phyloP scores from a whole-genome alignment of 129 eudicot genomes.

The Chrysanthemum lavandulifolium region DNA sequence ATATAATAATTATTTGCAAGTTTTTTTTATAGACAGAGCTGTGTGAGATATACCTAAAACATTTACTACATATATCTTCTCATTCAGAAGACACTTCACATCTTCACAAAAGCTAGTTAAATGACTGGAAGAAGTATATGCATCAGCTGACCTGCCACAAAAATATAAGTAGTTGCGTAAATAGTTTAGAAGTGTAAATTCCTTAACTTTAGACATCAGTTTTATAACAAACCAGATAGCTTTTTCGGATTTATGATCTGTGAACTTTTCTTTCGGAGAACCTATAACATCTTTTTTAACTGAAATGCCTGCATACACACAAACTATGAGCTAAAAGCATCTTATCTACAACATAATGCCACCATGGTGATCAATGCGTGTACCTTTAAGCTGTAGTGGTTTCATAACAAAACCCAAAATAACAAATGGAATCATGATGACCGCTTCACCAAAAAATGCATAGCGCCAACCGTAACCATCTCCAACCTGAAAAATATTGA shows the following conservation, averaged over 20 bases:
- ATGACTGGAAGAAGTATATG: slow-evolving; percentile 29
- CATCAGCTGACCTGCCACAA: slow-evolving; percentile 37
- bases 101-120: slow-evolving; percentile 46
- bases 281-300: slow-evolving; percentile 27
- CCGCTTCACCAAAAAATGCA: slow-evolving; percentile 73
- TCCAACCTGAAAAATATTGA: slow-evolving; percentile 49
- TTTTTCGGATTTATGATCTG: slow-evolving; percentile 28
- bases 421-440: slow-evolving; percentile 84
- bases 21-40: slow-evolving; percentile 2
- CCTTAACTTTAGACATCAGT: neutral
- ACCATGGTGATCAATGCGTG: neutral
- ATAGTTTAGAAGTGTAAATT: neutral
- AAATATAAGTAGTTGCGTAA: neutral
- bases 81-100: slow-evolving; percentile 58
- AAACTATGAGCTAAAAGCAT: slow-evolving; percentile 5
- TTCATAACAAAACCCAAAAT: slow-evolving; percentile 73
- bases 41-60: slow-evolving; percentile 59
- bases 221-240: slow-evolving; percentile 36
- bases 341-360: neutral
- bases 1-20: neutral
- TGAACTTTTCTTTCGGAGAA: slow-evolving; percentile 25
- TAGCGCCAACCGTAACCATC: slow-evolving; percentile 55
- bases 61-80: slow-evolving; percentile 71
- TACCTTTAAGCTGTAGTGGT: slow-evolving; percentile 82
- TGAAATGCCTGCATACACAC: slow-evolving; percentile 27